A percentile compares a stretch with the other conserved stretches of the same genome.
These are phyloP conservation scores for Xerocomellus intermedius DNA, from an alignment of 768 basidiomycete species.

Conservation along the genomic window DNA sequence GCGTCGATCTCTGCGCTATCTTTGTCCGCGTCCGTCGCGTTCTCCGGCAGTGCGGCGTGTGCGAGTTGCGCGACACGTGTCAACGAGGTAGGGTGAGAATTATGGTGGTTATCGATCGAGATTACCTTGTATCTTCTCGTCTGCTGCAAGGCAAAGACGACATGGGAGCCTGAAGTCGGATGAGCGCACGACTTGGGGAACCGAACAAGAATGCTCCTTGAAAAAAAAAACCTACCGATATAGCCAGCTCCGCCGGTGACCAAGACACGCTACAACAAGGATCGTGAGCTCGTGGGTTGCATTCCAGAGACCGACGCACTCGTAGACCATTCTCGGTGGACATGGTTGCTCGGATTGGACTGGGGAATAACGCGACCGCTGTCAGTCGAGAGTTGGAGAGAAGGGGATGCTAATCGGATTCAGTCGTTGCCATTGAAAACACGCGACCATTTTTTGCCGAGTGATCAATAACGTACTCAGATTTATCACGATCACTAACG, in stretches of 20 bases:
- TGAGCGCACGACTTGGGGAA: slow-evolving; percentile 11
- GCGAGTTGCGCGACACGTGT: slow-evolving; percentile 79
- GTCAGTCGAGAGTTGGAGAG: background rate
- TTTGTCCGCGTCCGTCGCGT: slow-evolving; percentile 65
- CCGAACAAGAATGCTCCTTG: background rate
- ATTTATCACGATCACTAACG: background rate
- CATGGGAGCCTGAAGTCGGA: slow-evolving; percentile 74
- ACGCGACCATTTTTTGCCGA: slow-evolving; percentile 10
- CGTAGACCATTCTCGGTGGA: slow-evolving; percentile 39
- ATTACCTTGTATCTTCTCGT: slow-evolving; percentile 90
- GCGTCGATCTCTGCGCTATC: slow-evolving; percentile 73
- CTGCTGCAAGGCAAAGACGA: slow-evolving; percentile 81
- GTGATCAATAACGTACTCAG: background rate
- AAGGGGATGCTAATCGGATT: slow-evolving; percentile 1
- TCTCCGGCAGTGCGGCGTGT: slow-evolving; percentile 61
- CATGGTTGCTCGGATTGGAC: slow-evolving; percentile 19
- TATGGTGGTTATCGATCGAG: slow-evolving; percentile 93
- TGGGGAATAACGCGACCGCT: background rate
- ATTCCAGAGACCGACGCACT: slow-evolving; percentile 37
- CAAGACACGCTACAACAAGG: slow-evolving; percentile 50
- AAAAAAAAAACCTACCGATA: slow-evolving; percentile 58
- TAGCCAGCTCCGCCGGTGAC: slow-evolving; percentile 87
- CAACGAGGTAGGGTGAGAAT: slow-evolving; percentile 78
- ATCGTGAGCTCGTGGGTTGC: slow-evolving; percentile 7
- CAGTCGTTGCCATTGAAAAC: slow-evolving; percentile 7